Percentiles rank a stretch among this genome's conserved stretches.
These are phyloP conservation scores for Neurospora sp. DNA, from an alignment of 495 filamentous ascomycete genomes.

Conservation along the genomic window DNA sequence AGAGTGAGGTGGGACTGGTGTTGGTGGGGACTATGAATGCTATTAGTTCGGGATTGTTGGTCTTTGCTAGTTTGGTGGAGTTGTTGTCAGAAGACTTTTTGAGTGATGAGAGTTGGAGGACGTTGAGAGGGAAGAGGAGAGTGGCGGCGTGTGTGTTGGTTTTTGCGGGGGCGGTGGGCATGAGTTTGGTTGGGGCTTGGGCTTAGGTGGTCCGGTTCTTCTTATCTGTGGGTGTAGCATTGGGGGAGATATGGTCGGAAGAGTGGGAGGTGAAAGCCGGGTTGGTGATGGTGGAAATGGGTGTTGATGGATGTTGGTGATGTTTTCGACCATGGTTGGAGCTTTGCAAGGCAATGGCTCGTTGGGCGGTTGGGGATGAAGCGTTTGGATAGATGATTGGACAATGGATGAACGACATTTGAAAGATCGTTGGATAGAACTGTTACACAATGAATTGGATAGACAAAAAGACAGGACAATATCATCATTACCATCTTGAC, in stretches of 20 bases:
- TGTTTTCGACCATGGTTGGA: neutral
- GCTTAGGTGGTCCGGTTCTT: constrained; percentile 38
- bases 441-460: neutral
- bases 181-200: constrained; percentile 87
- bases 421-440: neutral
- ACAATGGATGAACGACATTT: neutral
- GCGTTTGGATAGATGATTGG: neutral
- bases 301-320: neutral
- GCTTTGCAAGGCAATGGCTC: neutral
- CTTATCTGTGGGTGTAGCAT: neutral
- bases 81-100: constrained; percentile 87
- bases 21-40: constrained; percentile 91
- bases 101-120: constrained; percentile 72
- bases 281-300: neutral
- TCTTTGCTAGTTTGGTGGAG: constrained; percentile 86
- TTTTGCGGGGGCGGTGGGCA: constrained; percentile 61
- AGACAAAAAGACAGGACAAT: neutral
- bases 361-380: neutral
- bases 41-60: constrained; percentile 68
- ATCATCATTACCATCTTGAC: neutral
- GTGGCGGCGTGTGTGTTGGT: constrained; percentile 68
- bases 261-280: neutral
- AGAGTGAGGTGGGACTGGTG: constrained; percentile 66
- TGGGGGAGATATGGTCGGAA: neutral
- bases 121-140: constrained; percentile 57